Conservation (phyloP, 371 early-diverging fungal species). For the Mortierella sp. region DNA sequence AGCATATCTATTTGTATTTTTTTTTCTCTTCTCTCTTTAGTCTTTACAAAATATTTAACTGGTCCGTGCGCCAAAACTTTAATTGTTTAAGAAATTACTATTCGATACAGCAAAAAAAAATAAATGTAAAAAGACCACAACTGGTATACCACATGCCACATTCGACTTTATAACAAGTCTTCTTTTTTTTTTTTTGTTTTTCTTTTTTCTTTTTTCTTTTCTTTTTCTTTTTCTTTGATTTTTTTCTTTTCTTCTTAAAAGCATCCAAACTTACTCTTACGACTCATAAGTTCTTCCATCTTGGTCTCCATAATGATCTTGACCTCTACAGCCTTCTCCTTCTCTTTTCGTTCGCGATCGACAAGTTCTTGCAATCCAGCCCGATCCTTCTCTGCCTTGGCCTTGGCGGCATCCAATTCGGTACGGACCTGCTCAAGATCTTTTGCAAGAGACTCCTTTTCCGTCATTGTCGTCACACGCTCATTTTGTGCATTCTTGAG, state of each 20-base stretch:
- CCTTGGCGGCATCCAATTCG: conserved; percentile 19
- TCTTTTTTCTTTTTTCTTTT: no score
- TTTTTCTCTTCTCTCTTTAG: no score
- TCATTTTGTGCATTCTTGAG: conserved; percentile 14
- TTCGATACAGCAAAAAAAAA: not conserved
- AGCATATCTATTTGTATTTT: no score
- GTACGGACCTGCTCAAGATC: conserved; percentile 21
- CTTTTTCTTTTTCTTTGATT: no score
- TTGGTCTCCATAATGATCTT: conserved; percentile 44
- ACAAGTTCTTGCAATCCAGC: conserved; percentile 16
- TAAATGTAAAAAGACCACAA: not conserved
- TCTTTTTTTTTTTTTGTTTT: no score
- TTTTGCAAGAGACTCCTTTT: conserved; percentile 15
- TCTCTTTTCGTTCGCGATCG: conserved; percentile 31
- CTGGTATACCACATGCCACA: not conserved
- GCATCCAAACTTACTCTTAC: conserved; percentile 53
- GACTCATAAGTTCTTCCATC: conserved; percentile 44
- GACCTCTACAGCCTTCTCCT: conserved; percentile 45
- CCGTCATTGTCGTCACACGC: not conserved
- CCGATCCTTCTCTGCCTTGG: conserved; percentile 30
- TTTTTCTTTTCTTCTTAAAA: no score
- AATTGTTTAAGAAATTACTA: not conserved
- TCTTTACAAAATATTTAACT: no score
- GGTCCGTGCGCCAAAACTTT: not conserved
- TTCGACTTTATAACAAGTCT: not conserved